Percentiles rank a stretch among this genome's conserved stretches.
Conservation (phyloP, 305 asterid genomes). For the Solanum hybrid region DNA sequence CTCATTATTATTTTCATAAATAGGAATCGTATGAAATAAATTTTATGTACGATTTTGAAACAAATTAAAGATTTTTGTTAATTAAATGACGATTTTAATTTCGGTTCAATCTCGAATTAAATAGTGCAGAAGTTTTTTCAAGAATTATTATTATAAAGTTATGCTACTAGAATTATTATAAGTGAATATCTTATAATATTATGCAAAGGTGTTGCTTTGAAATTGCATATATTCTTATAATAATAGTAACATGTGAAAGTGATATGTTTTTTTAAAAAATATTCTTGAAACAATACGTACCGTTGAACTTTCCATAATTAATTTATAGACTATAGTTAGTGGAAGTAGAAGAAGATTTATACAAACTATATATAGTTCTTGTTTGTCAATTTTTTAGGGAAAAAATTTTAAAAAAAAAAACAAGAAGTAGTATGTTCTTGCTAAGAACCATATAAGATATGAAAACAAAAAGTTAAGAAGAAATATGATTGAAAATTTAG, state of each 20-base stretch:
- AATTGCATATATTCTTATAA: constrained; percentile 1
- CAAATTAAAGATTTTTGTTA: background rate
- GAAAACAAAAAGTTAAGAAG: background rate
- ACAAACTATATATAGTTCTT: background rate
- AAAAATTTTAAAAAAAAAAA: too few species aligned
- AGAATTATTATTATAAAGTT: too few species aligned
- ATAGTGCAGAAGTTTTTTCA: background rate
- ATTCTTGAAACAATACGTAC: background rate
- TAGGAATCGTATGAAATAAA: background rate
- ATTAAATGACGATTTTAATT: background rate
- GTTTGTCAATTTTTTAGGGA: background rate
- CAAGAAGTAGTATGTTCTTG: background rate
- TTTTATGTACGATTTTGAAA: background rate
- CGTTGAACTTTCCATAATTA: background rate
- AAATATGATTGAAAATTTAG: background rate
- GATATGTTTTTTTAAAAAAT: background rate
- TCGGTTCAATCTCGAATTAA: background rate
- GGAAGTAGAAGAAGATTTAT: background rate
- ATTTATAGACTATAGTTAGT: background rate
- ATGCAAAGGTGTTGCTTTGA: background rate
- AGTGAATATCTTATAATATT: background rate
- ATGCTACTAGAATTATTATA: background rate
- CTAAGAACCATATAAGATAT: background rate
- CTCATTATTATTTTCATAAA: background rate
- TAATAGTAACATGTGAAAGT: background rate